Conservation (phyloP, 2,329 filamentous ascomycete species). For the Ceratocystis diversiconidia region DNA sequence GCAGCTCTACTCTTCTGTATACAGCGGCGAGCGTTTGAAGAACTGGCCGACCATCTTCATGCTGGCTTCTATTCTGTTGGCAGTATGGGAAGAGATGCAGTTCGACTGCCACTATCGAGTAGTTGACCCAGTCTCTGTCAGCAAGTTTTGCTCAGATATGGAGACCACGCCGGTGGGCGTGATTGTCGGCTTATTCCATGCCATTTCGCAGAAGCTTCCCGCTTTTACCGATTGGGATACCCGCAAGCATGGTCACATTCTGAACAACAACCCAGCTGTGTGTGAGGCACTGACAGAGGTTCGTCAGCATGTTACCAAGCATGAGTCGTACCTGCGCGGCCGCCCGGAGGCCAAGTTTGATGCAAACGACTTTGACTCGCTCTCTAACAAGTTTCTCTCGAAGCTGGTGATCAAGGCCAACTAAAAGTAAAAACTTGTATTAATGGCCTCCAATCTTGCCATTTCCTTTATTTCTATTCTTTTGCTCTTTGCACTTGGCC, state of each 20-base stretch:
- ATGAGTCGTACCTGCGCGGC: constrained; percentile 75
- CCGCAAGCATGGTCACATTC: constrained; percentile 72
- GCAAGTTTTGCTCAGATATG: constrained; percentile 96
- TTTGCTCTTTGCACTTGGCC: constrained; percentile 16
- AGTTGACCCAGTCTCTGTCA: constrained; percentile 66
- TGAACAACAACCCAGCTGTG: constrained; percentile 81
- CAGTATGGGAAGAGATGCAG: constrained; percentile 97
- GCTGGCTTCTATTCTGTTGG: constrained; percentile 79
- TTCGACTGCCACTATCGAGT: constrained; percentile 96
- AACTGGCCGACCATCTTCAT: constrained; percentile 99
- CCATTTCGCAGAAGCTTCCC: constrained; percentile 92
- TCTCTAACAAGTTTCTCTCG: constrained; percentile 95
- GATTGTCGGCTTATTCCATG: constrained; percentile 91
- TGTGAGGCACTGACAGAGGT: constrained; percentile 97
- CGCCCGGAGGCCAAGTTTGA: constrained; percentile 74
- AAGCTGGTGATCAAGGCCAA: constrained; percentile 93
- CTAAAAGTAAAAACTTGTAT: constrained; percentile 30
- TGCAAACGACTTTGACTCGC: constrained; percentile 79
- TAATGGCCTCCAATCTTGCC: constrained; percentile 18
- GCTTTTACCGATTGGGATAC: constrained; percentile 91
- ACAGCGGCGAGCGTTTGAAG: constrained; percentile 92
- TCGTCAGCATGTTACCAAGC: constrained; percentile 77
- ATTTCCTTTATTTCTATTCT: constrained; percentile 22
- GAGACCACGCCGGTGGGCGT: constrained; percentile 90
- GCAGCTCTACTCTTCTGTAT: constrained; percentile 86